phyloP scores from a whole-genome alignment of 495 filamentous ascomycete genomes.

The Aspergillus panamensis region DNA sequence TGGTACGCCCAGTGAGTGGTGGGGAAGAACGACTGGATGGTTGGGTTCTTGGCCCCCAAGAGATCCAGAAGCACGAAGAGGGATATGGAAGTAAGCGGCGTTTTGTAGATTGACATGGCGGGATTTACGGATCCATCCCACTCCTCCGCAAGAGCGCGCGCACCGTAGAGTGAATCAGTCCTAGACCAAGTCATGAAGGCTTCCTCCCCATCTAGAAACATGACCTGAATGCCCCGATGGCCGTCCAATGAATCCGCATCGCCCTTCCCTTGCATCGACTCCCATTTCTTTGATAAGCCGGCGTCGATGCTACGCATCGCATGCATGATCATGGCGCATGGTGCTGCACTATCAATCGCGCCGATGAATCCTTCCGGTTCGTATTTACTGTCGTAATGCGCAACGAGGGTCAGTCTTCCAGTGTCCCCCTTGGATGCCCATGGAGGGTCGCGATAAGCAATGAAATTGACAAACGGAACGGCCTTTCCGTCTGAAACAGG shows the following conservation, averaged over 20 bases:
- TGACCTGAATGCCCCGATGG: slow-evolving; percentile 79
- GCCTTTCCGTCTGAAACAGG: slow-evolving; percentile 64
- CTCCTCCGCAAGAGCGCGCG: slow-evolving; percentile 68
- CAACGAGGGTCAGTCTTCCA: slow-evolving; percentile 77
- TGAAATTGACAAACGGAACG: slow-evolving; percentile 82
- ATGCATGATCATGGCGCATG: slow-evolving; percentile 90
- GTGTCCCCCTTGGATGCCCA: slow-evolving; percentile 70
- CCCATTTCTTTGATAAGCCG: slow-evolving; percentile 78
- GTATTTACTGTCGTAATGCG: slow-evolving; percentile 90
- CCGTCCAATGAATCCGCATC: slow-evolving; percentile 54
- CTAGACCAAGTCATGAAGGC: slow-evolving; percentile 77
- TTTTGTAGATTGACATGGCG: slow-evolving; percentile 69
- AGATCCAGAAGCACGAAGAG: slow-evolving; percentile 93
- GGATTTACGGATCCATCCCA: slow-evolving; percentile 69
- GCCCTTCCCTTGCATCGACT: slow-evolving; percentile 59
- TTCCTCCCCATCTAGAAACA: slow-evolving; percentile 93
- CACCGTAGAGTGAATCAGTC: slow-evolving; percentile 81
- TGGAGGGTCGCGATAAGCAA: slow-evolving; percentile 87
- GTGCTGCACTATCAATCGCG: slow-evolving; percentile 87
- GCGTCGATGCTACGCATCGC: slow-evolving; percentile 73
- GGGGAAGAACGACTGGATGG: slow-evolving; percentile 74
- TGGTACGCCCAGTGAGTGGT: slow-evolving; percentile 94
- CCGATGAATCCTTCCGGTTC: slow-evolving; percentile 86
- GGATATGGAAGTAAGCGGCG: slow-evolving; percentile 69
- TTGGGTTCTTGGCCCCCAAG: slow-evolving; percentile 67